phyloP scores from a whole-genome alignment of 73 alveolate genomes.

The Paramecium caudatum region DNA sequence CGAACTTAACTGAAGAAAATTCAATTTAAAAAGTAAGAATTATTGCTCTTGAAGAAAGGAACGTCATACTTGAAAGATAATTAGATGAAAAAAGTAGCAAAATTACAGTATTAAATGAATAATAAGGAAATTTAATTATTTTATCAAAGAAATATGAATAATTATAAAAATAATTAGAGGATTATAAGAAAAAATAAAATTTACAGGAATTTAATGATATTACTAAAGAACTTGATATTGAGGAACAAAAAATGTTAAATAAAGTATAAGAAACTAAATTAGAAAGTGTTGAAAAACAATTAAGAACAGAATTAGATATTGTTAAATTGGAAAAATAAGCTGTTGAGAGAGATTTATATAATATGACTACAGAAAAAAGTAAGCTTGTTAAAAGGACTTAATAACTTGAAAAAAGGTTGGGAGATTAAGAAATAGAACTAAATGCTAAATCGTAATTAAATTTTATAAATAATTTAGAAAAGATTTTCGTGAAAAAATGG shows the following conservation, averaged over 20 bases:
- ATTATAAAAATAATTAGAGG: slow-evolving; percentile 45
- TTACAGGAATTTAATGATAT: slow-evolving; percentile 35
- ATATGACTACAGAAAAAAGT: slow-evolving; percentile 12
- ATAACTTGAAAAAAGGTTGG: slow-evolving; percentile 25
- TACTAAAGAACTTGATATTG: slow-evolving; percentile 64
- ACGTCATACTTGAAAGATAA: slow-evolving; percentile 32
- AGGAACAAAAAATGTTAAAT: slow-evolving; percentile 1
- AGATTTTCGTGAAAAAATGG: slow-evolving; percentile 29
- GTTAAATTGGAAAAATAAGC: slow-evolving; percentile 20
- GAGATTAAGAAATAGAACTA: slow-evolving; percentile 21
- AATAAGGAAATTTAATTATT: slow-evolving; percentile 39
- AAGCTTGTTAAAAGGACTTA: neutral
- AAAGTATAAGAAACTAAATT: slow-evolving; percentile 21
- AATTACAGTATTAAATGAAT: slow-evolving; percentile 52
- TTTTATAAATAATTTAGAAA: neutral
- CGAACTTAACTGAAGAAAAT: slow-evolving; percentile 25
- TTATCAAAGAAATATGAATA: slow-evolving; percentile 69
- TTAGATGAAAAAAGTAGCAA: slow-evolving; percentile 68
- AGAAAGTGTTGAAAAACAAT: slow-evolving; percentile 52
- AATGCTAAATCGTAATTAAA: slow-evolving; percentile 22
- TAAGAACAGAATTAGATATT: slow-evolving; percentile 60
- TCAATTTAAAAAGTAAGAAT: neutral
- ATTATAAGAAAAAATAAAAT: slow-evolving; percentile 28
- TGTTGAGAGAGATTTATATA: neutral
- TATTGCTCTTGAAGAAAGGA: slow-evolving; percentile 49